phyloP scores from a whole-genome alignment of 257 asterid species.

The Penstemon barbatus region DNA sequence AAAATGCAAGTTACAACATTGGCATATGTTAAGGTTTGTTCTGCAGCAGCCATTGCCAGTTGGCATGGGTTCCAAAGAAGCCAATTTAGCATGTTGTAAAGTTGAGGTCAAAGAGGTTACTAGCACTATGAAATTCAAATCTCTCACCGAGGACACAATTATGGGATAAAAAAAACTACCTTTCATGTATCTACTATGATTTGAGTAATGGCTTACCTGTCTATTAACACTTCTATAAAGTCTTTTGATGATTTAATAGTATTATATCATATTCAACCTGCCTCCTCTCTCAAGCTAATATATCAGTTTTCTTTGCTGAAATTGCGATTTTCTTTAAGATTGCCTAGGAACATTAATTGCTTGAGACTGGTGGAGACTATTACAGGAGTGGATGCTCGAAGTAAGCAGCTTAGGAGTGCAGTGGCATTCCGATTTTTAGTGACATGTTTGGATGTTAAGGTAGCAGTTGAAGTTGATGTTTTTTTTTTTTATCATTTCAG shows the following conservation, averaged over 20 bases:
- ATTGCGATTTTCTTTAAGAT: slow-evolving; percentile 40
- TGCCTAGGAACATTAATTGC: slow-evolving; percentile 70
- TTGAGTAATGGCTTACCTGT: background rate
- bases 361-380: slow-evolving; percentile 77
- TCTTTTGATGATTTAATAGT: slow-evolving; percentile 12
- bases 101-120: too few relatives aligned
- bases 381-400: slow-evolving; percentile 53
- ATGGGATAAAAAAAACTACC: background rate
- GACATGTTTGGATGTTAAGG: slow-evolving; percentile 59
- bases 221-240: background rate
- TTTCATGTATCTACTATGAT: background rate
- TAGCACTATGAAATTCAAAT: too few relatives aligned
- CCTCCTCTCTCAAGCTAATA: slow-evolving; percentile 1
- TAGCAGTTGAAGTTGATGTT: slow-evolving; percentile 25
- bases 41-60: too few relatives aligned
- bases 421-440: slow-evolving; percentile 73
- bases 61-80: too few relatives aligned
- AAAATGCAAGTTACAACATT: too few relatives aligned
- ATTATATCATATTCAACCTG: background rate
- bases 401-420: slow-evolving; percentile 75
- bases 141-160: too few relatives aligned
- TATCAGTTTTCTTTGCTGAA: slow-evolving; percentile 18
- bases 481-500: background rate
- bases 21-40: too few relatives aligned
- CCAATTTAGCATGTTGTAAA: too few relatives aligned